Evolutionary conservation across 2,329 filamentous ascomycete genomes (phyloP), one percentile per base, ranked within the genome.

Genomic region (Sclerotinia trifoliorum): DNA sequence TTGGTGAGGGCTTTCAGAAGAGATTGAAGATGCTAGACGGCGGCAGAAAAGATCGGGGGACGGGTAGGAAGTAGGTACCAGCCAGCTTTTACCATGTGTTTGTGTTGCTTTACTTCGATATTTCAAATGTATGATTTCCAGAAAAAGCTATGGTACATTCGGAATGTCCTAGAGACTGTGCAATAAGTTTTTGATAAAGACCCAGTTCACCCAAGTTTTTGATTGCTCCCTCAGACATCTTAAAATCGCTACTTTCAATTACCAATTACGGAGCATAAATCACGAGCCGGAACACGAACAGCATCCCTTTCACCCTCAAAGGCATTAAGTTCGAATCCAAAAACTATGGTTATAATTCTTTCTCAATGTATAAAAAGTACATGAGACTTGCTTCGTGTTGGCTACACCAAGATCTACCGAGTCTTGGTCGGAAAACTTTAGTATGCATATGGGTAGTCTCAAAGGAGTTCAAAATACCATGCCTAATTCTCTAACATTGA

Each of bases 1-100:
- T 93, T 76, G 94, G 94, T 32, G 90, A 93, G 68, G 84, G 85
- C 54, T 93, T 91, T 77, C 88, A 88, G 75, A 92, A 92, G 81
- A 86, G 85, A 78, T 82, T 88, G 75, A 90, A 87, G 81, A 79
- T 78, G 44, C 73, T 81, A 73, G 79, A 82, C 69, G 75, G 76
- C 6, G 77, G 77, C 29, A 75, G 79, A 68, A 79, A 78, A 73
- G 79, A 80, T 73, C 77, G 79, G 74, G 80, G 66, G 24, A 62
- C 60, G 4, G 48, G 29, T 49, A 51, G 60, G 39, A 62, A 62
- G 60, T 62, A 62, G 60, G 46, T 3, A 39, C 3, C 2, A 24
- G 17, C 15, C 7, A 51, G 10, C 19, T 62, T 24, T 39, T 24
- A 4, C n/a, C 29, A 19, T 19, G 1, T 26, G 11, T 39, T 39